Evolutionary conservation across 1,284 basidiomycete genomes (phyloP).

Genomic region (Cutaneotrichosporon daszewskae): DNA sequence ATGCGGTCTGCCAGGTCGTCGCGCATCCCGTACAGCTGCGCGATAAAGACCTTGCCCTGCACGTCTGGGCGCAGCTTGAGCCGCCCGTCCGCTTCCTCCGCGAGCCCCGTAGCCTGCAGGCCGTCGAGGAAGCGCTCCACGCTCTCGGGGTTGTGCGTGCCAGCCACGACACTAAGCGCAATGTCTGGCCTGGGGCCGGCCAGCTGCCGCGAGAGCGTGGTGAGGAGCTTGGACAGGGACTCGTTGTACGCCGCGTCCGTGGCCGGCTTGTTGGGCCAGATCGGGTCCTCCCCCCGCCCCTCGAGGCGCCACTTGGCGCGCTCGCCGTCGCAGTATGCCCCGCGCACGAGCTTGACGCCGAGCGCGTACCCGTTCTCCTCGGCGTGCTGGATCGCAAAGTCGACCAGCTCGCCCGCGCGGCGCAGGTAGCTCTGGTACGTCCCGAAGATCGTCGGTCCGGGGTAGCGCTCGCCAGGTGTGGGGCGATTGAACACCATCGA

Average conservation of each 20-base stretch:
- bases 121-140: conserved; percentile 59
- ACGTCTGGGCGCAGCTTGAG: conserved; percentile 12
- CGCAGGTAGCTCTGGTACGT: conserved; percentile 82
- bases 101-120: conserved; percentile 59
- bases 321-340: conserved; percentile 85
- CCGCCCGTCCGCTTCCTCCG: conserved; percentile 18
- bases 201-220: conserved; percentile 39
- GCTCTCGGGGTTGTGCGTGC: conserved; percentile 75
- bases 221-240: conserved; percentile 60
- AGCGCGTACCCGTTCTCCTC: conserved; percentile 66
- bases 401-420: conserved; percentile 58
- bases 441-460: conserved; percentile 47
- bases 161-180: conserved; percentile 68
- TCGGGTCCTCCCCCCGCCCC: conserved; percentile 45
- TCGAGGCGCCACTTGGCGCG: conserved; percentile 40
- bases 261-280: conserved; percentile 53
- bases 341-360: conserved; percentile 90
- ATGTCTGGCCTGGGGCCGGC: conserved; percentile 49
- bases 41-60: conserved; percentile 63
- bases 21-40: conserved; percentile 82
- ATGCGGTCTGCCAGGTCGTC: conserved; percentile 71
- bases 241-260: conserved; percentile 76
- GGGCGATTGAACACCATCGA: conserved; percentile 67
- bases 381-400: conserved; percentile 64
- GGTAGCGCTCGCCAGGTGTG: conserved; percentile 16